Base-by-base conservation (phyloP, 345 rosid genomes). In the Lagerstroemia speciosa region DNA sequence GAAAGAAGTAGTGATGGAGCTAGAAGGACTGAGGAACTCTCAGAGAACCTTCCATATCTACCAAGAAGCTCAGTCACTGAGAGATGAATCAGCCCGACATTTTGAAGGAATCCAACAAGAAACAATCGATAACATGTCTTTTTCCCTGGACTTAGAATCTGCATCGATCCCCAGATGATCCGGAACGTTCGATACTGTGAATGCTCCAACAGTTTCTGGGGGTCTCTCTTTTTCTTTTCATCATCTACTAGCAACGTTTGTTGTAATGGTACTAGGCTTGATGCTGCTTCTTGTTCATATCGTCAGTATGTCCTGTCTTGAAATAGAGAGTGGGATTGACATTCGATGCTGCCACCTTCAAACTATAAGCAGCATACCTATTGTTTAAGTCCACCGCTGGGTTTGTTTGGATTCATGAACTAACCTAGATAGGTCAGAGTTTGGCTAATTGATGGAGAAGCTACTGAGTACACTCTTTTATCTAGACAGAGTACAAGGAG, bases 331-430 rank as follows among this genome's bases (percentile, higher is more conserved):
- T 26, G 57, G 53, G 65, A 73, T 73, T 26, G 40, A 43, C 27
- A 63, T 66, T 24, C 34, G 5, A 2, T 81, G 65, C 78, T 81
- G 65, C 78, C 84, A 9, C 72, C 68, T 0, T 29, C 48, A 3
- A 78, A 12, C 3, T 29, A 20, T 81, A 78, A 32, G 62, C 62
- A 14, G 85, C 72, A 2, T 77, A 65, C 72, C 65, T 79, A 5
- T 79, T 82, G 74, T 82, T 77, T 78, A 66, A 75, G 57, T 14
- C 33, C 11, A 22, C 3, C 0, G 8, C 5, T 24, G 0, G 5
- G 3, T 15, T 29, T 64, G 8, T 22, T 45, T 46, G 79, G 76
- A 22, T 71, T 82, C 17, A 34, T 64, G 11, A 0, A 22, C 53
- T 58, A 3, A 10, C 69, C 75, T 3, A 62, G 63, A 24, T 68